Evolutionary conservation across 1,284 basidiomycete genomes (phyloP).

Genomic region (Volvariella volvacea): DNA sequence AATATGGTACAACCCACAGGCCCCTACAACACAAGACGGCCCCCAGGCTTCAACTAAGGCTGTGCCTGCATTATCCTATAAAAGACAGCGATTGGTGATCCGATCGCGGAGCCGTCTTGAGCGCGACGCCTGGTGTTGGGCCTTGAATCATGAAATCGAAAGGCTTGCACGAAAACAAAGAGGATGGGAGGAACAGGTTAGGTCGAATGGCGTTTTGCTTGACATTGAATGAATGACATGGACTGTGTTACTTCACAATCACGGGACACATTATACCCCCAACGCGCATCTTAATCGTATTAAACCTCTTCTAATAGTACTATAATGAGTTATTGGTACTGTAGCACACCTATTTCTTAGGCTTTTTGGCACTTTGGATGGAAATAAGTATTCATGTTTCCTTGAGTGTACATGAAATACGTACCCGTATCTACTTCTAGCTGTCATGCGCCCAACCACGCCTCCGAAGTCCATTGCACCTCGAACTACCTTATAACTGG

Average conservation of each 20-base stretch:
- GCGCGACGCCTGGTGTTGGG: constrained; percentile 85
- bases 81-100: constrained; percentile 61
- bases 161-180: constrained; percentile 52
- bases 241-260: too few species aligned
- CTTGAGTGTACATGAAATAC: constrained; percentile 19
- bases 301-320: background rate
- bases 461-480: constrained; percentile 90
- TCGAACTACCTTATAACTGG: constrained; percentile 91
- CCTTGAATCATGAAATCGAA: constrained; percentile 79
- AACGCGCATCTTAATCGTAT: too few species aligned
- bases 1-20: constrained; percentile 36
- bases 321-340: constrained; percentile 8
- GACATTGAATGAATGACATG: background rate
- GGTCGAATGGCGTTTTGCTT: constrained; percentile 45
- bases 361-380: constrained; percentile 67
- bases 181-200: constrained; percentile 51
- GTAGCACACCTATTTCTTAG: constrained; percentile 46
- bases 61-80: constrained; percentile 50
- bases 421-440: constrained; percentile 92
- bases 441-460: constrained; percentile 78
- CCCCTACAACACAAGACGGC: constrained; percentile 10
- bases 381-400: constrained; percentile 1
- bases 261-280: too few species aligned
- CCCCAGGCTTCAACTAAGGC: constrained; percentile 16
- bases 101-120: constrained; percentile 75